Conservation (phyloP, 441 rosid species). For the Manihot esculenta region DNA sequence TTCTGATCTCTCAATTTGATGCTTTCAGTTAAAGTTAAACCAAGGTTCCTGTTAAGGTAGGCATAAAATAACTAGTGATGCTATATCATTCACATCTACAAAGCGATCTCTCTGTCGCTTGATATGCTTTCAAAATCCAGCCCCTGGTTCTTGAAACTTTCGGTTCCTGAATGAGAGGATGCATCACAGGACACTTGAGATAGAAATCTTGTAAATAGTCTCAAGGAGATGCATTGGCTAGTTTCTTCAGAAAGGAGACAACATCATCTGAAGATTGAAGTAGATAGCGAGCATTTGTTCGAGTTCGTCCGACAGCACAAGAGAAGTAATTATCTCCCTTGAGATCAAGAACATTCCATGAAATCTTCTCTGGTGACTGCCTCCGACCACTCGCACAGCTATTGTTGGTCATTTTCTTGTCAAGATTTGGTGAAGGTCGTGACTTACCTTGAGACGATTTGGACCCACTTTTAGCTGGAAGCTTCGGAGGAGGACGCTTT, state of each 20-base stretch:
- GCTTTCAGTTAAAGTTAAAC: background rate
- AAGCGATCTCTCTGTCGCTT: background rate
- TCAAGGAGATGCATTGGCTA: conserved; percentile 41
- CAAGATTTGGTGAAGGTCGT: conserved; percentile 46
- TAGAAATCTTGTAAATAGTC: conserved; percentile 6
- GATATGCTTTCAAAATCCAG: conserved; percentile 7
- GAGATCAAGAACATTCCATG: conserved; percentile 98
- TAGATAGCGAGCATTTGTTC: conserved; percentile 75
- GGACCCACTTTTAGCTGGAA: conserved; percentile 57
- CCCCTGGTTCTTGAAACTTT: background rate
- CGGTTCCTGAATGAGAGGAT: background rate
- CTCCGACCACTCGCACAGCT: conserved; percentile 44
- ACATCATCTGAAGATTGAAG: conserved; percentile 80
- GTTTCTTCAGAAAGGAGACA: conserved; percentile 64
- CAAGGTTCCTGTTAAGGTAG: background rate
- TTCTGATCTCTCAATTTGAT: background rate
- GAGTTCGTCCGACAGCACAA: conserved; percentile 83
- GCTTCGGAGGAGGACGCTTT: conserved; percentile 53
- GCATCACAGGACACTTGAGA: background rate
- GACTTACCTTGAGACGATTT: conserved; percentile 53
- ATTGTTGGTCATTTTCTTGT: conserved; percentile 47
- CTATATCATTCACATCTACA: background rate
- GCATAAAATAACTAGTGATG: background rate
- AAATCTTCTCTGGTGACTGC: conserved; percentile 65
- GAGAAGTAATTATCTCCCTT: conserved; percentile 97